Percentiles rank a stretch among this genome's conserved stretches.
phyloP scores from a whole-genome alignment of 192 early-diverging fungal genomes.

The Coemansia sp. region DNA sequence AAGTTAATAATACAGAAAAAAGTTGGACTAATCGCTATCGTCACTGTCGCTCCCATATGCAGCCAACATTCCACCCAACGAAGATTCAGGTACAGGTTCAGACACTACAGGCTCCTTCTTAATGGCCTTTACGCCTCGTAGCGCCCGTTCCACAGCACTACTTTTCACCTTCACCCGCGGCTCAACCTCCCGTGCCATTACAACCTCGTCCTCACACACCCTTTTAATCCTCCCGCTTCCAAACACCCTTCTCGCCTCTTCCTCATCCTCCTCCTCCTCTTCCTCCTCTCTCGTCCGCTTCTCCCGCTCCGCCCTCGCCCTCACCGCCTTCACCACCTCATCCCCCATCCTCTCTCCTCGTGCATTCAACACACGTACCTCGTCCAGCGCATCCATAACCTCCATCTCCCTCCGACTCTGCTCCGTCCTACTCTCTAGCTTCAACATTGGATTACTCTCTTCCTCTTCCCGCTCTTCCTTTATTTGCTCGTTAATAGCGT shows the following conservation, averaged over 20 bases:
- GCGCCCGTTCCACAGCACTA: background rate
- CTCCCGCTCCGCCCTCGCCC: background rate
- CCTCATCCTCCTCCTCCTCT: constrained; percentile 30
- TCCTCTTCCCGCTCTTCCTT: constrained; percentile 65
- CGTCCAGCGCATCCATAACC: constrained; percentile 93
- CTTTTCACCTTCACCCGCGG: constrained; percentile 6
- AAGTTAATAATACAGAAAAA: background rate
- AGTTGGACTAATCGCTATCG: background rate
- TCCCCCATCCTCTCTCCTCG: constrained; percentile 68
- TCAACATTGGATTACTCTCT: constrained; percentile 92
- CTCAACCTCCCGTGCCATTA: constrained; percentile 13
- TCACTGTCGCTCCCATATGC: constrained; percentile 31
- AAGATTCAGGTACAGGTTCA: background rate
- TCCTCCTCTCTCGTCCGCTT: background rate
- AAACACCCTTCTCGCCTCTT: constrained; percentile 27
- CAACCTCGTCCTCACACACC: constrained; percentile 32
- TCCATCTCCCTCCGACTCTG: constrained; percentile 98
- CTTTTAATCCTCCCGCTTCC: constrained; percentile 31
- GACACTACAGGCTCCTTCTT: background rate
- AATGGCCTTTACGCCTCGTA: constrained; percentile 2
- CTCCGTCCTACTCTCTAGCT: constrained; percentile 89
- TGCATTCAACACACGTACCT: constrained; percentile 88
- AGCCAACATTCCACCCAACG: constrained; percentile 38
- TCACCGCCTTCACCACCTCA: background rate
- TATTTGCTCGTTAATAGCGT: constrained; percentile 61